Conservation (phyloP, 139 green algal genomes). For the Chlamydomonas sp. region DNA sequence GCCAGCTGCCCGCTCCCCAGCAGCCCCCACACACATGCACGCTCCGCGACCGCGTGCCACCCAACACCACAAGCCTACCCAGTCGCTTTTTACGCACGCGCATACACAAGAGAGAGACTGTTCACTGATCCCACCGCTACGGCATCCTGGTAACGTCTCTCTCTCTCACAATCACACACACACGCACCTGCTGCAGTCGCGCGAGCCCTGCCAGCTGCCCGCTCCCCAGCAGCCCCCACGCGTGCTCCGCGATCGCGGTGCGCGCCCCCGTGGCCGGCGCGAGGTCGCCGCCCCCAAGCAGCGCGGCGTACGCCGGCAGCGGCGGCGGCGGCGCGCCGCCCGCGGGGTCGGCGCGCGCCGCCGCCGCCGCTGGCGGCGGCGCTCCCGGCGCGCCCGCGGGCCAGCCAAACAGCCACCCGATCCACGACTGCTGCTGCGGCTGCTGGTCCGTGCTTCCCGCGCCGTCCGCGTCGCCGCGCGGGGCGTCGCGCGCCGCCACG, state of each 20-base stretch:
- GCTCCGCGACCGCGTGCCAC: no score
- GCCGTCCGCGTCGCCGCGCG: background rate
- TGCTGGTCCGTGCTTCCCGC: background rate
- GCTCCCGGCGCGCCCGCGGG: background rate
- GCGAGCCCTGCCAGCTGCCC: constrained; percentile 28
- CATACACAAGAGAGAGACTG: no score
- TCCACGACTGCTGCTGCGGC: constrained; percentile 22
- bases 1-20: no score
- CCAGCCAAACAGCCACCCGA: constrained; percentile 34
- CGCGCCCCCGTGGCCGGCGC: constrained; percentile 27
- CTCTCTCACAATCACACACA: no score
- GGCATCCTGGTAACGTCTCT: no score
- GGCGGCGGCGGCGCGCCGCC: background rate
- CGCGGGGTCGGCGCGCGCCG: background rate
- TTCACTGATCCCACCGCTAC: no score
- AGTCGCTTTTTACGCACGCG: no score
- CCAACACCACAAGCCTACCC: no score
- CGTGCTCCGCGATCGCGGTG: constrained; percentile 38
- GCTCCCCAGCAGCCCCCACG: constrained; percentile 43
- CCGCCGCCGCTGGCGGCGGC: no score
- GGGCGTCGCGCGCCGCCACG: background rate
- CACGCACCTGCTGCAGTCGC: no score
- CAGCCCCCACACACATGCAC: no score
- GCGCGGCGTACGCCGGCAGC: background rate
- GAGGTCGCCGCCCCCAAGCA: background rate